Percentiles rank a stretch among this genome's conserved stretches.
These are phyloP conservation scores for Kernera saxatilis DNA, from an alignment of 345 rosid species.

Conservation along the genomic window DNA sequence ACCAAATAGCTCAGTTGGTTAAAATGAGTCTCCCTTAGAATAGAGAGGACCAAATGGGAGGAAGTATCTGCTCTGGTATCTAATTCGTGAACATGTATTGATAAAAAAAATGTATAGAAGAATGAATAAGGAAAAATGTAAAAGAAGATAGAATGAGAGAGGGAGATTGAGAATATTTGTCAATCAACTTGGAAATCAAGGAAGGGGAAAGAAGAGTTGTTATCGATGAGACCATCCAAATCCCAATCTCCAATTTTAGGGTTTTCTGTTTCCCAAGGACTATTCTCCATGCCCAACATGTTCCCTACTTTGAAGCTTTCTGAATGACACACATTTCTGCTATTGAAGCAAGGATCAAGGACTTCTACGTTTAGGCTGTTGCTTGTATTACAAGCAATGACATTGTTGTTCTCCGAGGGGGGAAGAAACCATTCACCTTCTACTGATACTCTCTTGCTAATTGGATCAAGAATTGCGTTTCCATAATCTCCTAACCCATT, in stretches of 20 bases:
- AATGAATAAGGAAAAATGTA: slow-evolving; percentile 2
- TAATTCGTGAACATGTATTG: not conserved
- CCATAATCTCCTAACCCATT: slow-evolving; percentile 39
- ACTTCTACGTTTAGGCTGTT: slow-evolving; percentile 35
- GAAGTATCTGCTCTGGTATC: not conserved
- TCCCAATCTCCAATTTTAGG: slow-evolving; percentile 88
- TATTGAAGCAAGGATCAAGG: slow-evolving; percentile 48
- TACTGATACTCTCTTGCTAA: slow-evolving; percentile 29
- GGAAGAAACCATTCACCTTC: slow-evolving; percentile 54
- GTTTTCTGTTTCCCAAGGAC: slow-evolving; percentile 62
- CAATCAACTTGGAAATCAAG: slow-evolving; percentile 77
- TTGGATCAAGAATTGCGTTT: slow-evolving; percentile 31
- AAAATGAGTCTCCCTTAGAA: not conserved
- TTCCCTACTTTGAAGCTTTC: slow-evolving; percentile 46
- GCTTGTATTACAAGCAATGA: slow-evolving; percentile 38
- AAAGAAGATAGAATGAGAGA: not conserved
- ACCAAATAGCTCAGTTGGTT: not conserved
- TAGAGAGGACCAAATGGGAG: not conserved
- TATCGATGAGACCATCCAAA: slow-evolving; percentile 71
- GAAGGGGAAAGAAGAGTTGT: slow-evolving; percentile 63
- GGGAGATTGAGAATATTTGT: not conserved
- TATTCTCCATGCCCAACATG: slow-evolving; percentile 50
- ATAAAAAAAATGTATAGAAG: slow-evolving; percentile 1
- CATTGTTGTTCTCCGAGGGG: slow-evolving; percentile 36
- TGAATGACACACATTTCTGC: slow-evolving; percentile 24